Evolutionary conservation across 768 basidiomycete species (phyloP), one percentile per base, ranked within the genome.

Genomic region (Stropharia rugosoannulata): DNA sequence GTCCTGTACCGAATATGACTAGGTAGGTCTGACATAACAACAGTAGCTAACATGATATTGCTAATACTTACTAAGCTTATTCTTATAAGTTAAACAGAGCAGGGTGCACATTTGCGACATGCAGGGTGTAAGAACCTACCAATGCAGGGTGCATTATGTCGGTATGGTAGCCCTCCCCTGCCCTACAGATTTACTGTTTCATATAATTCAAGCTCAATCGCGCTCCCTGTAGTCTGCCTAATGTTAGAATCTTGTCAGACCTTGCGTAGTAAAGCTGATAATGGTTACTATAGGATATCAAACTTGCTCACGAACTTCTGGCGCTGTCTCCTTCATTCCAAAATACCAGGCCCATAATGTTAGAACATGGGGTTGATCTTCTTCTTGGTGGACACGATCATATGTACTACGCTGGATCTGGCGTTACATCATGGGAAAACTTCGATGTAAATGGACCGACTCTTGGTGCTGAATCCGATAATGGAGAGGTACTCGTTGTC

Each of bases 321-420:
- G 87, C 86, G 0, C 70, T 77, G 18, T 85, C 87, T 4, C 83
- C 88, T 1, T 71, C 76, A 11, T 76, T 73, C 15, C 86, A 86
- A 64, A 49, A 72, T 32, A 56, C 57, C 3, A 63, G 62, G 4
- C 62, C 80, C 1, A 76, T 88, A 40, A 72, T 72, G 16, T 67
- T 70, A 41, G 66, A 75, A 44, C 93, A 96, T 59, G 94, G 94
- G 5, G 87, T 87, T 2, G 94, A 95, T 64, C 70, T 95, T 22
- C 69, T 95, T 39, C 79, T 95, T 2, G 94, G 94, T 4, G 94
- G 94, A 2, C 94, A 96, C 63, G 94, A 96, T 65, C 94, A 96
- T 59, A 73, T 89, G 3, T 93, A 91, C 71, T 93, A 82, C 65
- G 79, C 82, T 40, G 83, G 86, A 36, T 82, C 78, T 60, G 91